These are phyloP conservation scores for Lactuca saligna DNA, from an alignment of 129 eudicot genomes.

Conservation along the genomic window DNA sequence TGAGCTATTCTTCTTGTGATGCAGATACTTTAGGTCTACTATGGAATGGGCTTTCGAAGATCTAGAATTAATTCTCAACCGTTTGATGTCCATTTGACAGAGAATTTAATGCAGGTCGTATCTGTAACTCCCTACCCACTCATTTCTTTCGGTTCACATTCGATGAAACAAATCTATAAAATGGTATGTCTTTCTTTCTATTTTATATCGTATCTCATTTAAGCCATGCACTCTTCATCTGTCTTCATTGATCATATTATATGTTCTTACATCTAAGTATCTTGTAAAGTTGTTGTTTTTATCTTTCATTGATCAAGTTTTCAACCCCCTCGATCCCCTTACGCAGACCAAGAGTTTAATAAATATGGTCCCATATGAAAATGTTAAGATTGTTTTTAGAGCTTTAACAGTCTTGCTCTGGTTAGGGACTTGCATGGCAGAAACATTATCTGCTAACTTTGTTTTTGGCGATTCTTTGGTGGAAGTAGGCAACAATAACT, in stretches of 20 bases:
- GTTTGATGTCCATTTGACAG: slow-evolving; percentile 11
- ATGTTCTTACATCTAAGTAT: slow-evolving; percentile 5
- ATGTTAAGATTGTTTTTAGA: slow-evolving; percentile 19
- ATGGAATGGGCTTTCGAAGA: not conserved
- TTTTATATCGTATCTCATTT: slow-evolving; percentile 18
- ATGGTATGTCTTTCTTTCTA: slow-evolving; percentile 16
- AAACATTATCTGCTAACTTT: slow-evolving; percentile 49
- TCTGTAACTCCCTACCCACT: slow-evolving; percentile 25
- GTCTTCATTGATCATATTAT: not conserved
- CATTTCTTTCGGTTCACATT: not conserved
- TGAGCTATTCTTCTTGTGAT: slow-evolving; percentile 6
- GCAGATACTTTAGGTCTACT: not conserved
- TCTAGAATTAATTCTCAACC: slow-evolving; percentile 21
- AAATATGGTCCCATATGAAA: not conserved
- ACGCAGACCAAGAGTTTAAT: not conserved
- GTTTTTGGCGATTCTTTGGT: slow-evolving; percentile 92
- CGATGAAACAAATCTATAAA: slow-evolving; percentile 23
- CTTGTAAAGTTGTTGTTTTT: not conserved
- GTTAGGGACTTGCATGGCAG: slow-evolving; percentile 36
- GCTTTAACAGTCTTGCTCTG: slow-evolving; percentile 20
- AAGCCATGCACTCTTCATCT: not conserved
- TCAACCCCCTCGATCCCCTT: too few species aligned
- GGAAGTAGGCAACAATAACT: slow-evolving; percentile 87
- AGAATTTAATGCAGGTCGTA: slow-evolving; percentile 22
- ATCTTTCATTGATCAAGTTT: not conserved